These are phyloP conservation scores for Pyrenophora graminea DNA, from an alignment of 2,329 filamentous ascomycete genomes.

Conservation along the genomic window DNA sequence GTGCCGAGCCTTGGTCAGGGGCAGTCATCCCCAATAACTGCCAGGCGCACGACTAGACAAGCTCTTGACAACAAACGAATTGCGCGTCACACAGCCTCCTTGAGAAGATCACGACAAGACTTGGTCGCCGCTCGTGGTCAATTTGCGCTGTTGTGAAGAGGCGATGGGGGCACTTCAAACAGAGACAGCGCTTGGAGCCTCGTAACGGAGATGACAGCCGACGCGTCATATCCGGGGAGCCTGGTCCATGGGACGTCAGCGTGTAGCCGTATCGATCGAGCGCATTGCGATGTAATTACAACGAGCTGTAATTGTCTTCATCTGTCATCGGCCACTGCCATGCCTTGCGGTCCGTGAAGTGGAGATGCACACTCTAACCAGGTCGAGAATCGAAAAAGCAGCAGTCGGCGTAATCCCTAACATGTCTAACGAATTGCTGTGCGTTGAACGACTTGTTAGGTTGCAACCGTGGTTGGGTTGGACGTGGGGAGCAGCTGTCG, in stretches of 20 bases:
- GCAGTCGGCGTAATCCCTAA: not conserved
- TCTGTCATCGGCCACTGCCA: not conserved
- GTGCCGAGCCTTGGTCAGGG: constrained; percentile 45
- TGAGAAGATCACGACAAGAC: constrained; percentile 7
- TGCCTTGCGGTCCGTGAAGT: constrained; percentile 6
- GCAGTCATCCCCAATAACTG: constrained; percentile 22
- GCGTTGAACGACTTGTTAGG: not conserved
- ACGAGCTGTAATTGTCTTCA: not conserved
- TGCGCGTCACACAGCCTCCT: constrained; percentile 17
- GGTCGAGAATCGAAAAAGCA: not conserved
- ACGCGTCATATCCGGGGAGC: not conserved
- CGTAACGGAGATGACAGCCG: constrained; percentile 2
- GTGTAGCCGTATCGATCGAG: not conserved
- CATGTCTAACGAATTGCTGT: too few species aligned
- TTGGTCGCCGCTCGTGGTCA: not conserved
- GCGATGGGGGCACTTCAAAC: not conserved
- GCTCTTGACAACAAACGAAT: constrained; percentile 10
- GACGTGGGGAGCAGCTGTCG: constrained; percentile 1
- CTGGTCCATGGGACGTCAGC: not conserved
- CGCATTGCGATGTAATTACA: not conserved
- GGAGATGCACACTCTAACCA: constrained; percentile 3
- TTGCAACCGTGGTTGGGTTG: not conserved
- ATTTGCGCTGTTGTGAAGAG: not conserved
- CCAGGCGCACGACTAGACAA: constrained; percentile 11
- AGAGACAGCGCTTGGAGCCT: not conserved